Evolutionary conservation across 2,329 filamentous ascomycete species (phyloP).

Genomic region (Colletotrichum cuscutae): DNA sequence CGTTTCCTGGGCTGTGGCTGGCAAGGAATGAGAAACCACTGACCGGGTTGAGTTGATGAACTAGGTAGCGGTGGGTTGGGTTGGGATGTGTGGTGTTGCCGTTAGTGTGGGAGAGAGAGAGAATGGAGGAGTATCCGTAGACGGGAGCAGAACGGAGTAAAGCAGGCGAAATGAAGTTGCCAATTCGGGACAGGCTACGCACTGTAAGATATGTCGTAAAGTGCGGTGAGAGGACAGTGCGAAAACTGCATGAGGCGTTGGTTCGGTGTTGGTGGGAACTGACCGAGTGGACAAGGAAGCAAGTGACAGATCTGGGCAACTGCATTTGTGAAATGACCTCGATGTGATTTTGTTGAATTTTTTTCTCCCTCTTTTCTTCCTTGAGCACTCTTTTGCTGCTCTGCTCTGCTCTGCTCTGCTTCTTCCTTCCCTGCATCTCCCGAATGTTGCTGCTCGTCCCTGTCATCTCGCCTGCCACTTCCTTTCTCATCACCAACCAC

Average conservation of each 20-base stretch:
- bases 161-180: slow-evolving; percentile 12
- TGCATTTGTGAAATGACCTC: not conserved
- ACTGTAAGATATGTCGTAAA: not conserved
- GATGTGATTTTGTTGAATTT: not conserved
- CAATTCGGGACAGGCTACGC: not conserved
- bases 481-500: not conserved
- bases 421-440: not conserved
- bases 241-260: not conserved
- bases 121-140: no score
- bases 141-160: not conserved
- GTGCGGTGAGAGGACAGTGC: not conserved
- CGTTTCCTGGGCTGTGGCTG: not conserved
- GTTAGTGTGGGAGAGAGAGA: slow-evolving; percentile 1
- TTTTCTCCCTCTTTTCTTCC: not conserved
- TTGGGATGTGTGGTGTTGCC: not conserved
- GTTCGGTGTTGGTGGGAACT: not conserved
- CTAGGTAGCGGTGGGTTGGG: not conserved
- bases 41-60: not conserved
- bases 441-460: not conserved
- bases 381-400: not conserved
- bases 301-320: not conserved
- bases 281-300: not conserved
- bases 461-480: not conserved
- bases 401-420: no score
- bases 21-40: not conserved